Base-by-base conservation (phyloP, 495 filamentous ascomycete species). In the Podospora appendiculata region DNA sequence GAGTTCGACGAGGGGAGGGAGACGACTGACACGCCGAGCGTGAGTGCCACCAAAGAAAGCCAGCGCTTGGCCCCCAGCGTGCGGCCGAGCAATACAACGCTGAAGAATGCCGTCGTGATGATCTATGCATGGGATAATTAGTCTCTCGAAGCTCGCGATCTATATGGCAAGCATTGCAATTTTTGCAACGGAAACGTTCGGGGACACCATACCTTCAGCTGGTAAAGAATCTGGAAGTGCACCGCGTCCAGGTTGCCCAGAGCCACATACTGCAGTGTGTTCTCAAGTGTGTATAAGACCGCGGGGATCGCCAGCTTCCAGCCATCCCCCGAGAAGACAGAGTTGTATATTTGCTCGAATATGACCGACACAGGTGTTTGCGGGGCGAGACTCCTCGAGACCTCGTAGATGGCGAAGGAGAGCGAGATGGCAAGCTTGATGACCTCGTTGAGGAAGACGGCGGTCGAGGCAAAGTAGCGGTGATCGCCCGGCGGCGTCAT, bases 231-330 rank as follows among this genome's bases (percentile, higher is more conserved):
- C 67, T 96, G 91, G 67, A 95, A 96, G 40, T 90, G 86, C 8
- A 92, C 89, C 2, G 93, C 85, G 50, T 91, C 89, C 52, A 96
- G 71, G 61, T 98, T 96, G 53, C 87, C 87, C 17, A 97, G 79
- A 2, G 89, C 93, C 46, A 95, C 79, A 67, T 96, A 98, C 68
- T 96, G 89, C 16, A 98, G 70, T 4, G 85, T 87, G 63, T 95
- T 96, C 60, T 96, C 88, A 25, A 96, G 57, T 0, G 93, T 95
- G 62, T 95, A 96, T 3, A 97, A 75, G 41, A 81, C 77, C 8
- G 90, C 93, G 0, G 93, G 92, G 38, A 97, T 86, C 6, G 89
- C 90, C 56, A 98, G 64, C 68, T 96, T 96, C 93, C 93, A 98
- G 59, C 89, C 88, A 58, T 98, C 93, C n/a, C 86, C 84, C 3